Evolutionary conservation across 1,139 yeast species (phyloP), one percentile per base, ranked within the genome.

Genomic region (Debaryomyces udenii): DNA sequence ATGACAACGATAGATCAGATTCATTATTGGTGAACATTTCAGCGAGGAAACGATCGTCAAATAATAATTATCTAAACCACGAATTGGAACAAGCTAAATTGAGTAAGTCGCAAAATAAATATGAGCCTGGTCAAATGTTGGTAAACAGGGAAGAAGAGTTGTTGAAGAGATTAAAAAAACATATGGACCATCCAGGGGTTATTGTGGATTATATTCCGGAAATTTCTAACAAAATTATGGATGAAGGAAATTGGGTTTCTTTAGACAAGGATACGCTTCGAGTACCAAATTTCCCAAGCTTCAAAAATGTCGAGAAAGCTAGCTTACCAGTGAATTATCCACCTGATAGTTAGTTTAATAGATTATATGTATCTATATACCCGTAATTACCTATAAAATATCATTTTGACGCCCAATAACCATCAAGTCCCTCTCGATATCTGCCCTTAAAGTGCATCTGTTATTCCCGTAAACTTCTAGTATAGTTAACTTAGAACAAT

Each of bases 401-500:
- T 83, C 90, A 49, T 84, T 81, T 59, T 86, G 91, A 44, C 96
- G 73, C 6, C 96, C 96, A 44, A 88, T 80, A 3, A 89, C 68
- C 45, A 80, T 74, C 33, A 87, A 55, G 9, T 81, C 86, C 1
- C 69, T 68, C 43, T 83, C 68, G 3, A 76, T 58, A 3, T 61
- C 59, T 0, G 87, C 87, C 18, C 67, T 66, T 6, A 73, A 66
- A 0, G 90, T 81, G 42, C 93, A 83, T 48, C 79, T 68, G 50
- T 86, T 86, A 51, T 83, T 76, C 0, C 96, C 96, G 59, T 84
- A 87, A 4, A 87, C 88, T 55, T 88, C 96, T 42, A 90, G 56
- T 9, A 86, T 68, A 34, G 75, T 71, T 44, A 90, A 62, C 38
- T 76, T 78, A 0, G 83, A 78, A 50, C 93, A 85, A 11, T 72